Base-by-base conservation (phyloP, 2,329 filamentous ascomycete genomes). In the Xylariales sp. region DNA sequence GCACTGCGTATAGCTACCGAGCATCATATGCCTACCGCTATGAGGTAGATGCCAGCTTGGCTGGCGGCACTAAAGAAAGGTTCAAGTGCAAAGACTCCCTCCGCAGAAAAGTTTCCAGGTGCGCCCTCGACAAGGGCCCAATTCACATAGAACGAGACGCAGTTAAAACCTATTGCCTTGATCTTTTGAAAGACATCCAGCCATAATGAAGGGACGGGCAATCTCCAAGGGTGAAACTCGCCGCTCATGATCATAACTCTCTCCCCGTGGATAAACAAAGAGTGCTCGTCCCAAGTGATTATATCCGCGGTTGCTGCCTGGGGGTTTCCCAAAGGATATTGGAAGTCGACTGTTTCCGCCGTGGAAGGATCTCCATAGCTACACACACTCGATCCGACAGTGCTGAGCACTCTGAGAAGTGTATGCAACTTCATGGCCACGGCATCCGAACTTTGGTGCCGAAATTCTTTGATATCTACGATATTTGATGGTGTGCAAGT, bases 171-270 rank as follows among this genome's bases (percentile, higher is more conserved):
- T 2, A 88, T 61, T 1, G 85, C 81, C 59, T 85, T 89, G 59
- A 90, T 78, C 60, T 93, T 93, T 51, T 91, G 81, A 51, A 93
- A 83, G 2, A 90, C 54, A 48, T 90, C n/a, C n/a, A n/a, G n/a
- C n/a, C 86, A 70, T 1, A 70, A 52, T 1, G 57, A 59, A 2
- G 65, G 61, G 2, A 70, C 66, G 0, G 69, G 68, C 2, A 72
- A 56, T 2, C 70, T 63, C 39, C 71, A 88, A 0, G 84, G 83
- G 53, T 89, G 85, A 4, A 88, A 73, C 54, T 90, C 85, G 24
- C 80, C 85, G 29, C 77, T 81, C 56, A 83, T 88, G 24, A 89
- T 69, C 54, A 87, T 78, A 29, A 85, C 65, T 8, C 84, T 73
- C 53, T 88, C 76, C 11, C 83, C 85, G 43, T 74, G 69, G 41